phyloP scores from a whole-genome alignment of 306 rosid genomes.

The Parietaria judaica region DNA sequence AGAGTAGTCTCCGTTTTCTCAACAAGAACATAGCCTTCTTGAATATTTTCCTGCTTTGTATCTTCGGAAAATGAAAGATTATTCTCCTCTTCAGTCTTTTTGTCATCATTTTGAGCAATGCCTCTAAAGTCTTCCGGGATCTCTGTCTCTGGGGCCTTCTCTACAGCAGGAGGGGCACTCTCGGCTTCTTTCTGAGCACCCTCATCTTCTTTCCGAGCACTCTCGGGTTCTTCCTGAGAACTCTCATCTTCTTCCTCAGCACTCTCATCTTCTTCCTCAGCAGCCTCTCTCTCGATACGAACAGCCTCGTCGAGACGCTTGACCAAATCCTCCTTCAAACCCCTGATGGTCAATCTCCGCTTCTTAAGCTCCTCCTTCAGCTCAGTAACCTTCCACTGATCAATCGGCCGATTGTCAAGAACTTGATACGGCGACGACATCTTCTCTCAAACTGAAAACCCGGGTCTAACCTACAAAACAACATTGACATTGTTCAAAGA shows the following conservation, averaged over 20 bases:
- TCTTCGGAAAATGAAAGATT: slow-evolving; percentile 25
- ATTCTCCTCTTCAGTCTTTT: slow-evolving; percentile 24
- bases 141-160: slow-evolving; percentile 13
- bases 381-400: slow-evolving; percentile 90
- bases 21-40: slow-evolving; percentile 28
- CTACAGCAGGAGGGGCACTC: slow-evolving; percentile 27
- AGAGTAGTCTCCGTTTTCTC: slow-evolving; percentile 17
- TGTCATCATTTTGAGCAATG: slow-evolving; percentile 19
- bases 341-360: slow-evolving; percentile 58
- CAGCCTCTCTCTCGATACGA: slow-evolving; percentile 37
- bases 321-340: slow-evolving; percentile 86
- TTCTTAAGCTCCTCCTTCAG: slow-evolving; percentile 85
- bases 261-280: slow-evolving; percentile 26
- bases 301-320: slow-evolving; percentile 73
- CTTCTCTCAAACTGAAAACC: slow-evolving; percentile 23
- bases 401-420: slow-evolving; percentile 65
- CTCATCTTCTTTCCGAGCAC: slow-evolving; percentile 42
- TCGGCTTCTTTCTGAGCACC: slow-evolving; percentile 24
- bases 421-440: slow-evolving; percentile 70
- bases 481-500: too few relatives aligned
- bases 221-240: slow-evolving; percentile 24
- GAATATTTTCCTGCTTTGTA: slow-evolving; percentile 23
- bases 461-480: slow-evolving; percentile 25
- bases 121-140: slow-evolving; percentile 23
- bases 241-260: slow-evolving; percentile 4